Evolutionary conservation across 1,284 basidiomycete species (phyloP).

Genomic region (Tausonia pullulans): DNA sequence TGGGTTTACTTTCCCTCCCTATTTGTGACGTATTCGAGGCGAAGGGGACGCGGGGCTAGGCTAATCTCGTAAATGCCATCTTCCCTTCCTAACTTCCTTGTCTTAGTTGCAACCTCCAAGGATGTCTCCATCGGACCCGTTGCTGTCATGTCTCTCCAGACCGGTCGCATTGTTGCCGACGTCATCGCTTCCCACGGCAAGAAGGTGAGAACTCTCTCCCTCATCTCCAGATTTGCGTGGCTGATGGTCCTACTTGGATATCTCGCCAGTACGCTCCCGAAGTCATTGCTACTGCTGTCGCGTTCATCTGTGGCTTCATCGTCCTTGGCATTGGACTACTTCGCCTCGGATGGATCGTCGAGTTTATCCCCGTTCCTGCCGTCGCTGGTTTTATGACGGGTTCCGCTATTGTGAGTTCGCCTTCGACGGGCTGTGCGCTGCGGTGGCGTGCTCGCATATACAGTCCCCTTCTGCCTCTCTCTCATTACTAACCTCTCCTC

Average conservation of each 20-base stretch:
- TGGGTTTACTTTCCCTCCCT: background rate
- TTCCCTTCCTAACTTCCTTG: constrained; percentile 48
- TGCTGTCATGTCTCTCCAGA: constrained; percentile 91
- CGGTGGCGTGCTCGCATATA: no score
- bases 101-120: constrained; percentile 62
- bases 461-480: background rate
- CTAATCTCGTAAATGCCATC: background rate
- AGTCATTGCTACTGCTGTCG: constrained; percentile 72
- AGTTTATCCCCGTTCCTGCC: constrained; percentile 82
- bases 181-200: constrained; percentile 19
- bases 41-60: background rate
- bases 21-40: background rate
- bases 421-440: background rate
- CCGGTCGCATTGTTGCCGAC: constrained; percentile 64
- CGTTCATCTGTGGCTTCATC: constrained; percentile 84
- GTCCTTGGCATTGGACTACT: constrained; percentile 87
- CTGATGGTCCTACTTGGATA: no score
- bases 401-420: constrained; percentile 22
- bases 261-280: constrained; percentile 46
- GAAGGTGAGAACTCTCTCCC: constrained; percentile 22
- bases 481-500: constrained; percentile 2
- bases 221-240: no score
- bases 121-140: constrained; percentile 94
- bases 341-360: constrained; percentile 85
- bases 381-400: constrained; percentile 69